phyloP scores from a whole-genome alignment of 2,329 filamentous ascomycete species.

The Fusarium subtropicale region DNA sequence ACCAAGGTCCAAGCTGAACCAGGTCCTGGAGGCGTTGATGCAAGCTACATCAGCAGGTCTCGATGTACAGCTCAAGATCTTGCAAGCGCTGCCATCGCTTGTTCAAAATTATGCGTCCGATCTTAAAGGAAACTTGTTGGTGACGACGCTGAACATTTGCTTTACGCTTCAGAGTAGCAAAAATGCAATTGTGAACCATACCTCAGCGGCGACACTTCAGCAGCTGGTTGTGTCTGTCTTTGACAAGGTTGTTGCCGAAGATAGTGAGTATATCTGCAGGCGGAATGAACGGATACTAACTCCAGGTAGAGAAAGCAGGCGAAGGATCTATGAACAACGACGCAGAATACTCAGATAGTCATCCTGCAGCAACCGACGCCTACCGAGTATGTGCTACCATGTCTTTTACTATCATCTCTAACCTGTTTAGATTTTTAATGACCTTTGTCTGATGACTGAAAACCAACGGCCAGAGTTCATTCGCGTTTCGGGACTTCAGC shows the following conservation, averaged over 20 bases:
- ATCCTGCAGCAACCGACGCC: slow-evolving; percentile 84
- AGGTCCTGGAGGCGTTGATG: slow-evolving; percentile 87
- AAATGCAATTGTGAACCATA: slow-evolving; percentile 93
- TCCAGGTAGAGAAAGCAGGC: slow-evolving; percentile 54
- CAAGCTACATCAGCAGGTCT: slow-evolving; percentile 83
- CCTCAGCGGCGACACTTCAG: slow-evolving; percentile 94
- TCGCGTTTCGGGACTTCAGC: slow-evolving; percentile 79
- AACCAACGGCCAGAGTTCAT: slow-evolving; percentile 86
- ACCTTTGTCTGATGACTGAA: slow-evolving; percentile 88
- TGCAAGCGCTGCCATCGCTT: slow-evolving; percentile 89
- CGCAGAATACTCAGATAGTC: slow-evolving; percentile 72
- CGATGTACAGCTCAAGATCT: slow-evolving; percentile 94
- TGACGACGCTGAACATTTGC: slow-evolving; percentile 88
- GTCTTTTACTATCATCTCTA: slow-evolving; percentile 4
- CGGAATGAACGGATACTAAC: slow-evolving; percentile 27
- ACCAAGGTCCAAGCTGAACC: slow-evolving; percentile 81
- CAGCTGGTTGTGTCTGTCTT: slow-evolving; percentile 93
- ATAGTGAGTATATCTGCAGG: slow-evolving; percentile 66
- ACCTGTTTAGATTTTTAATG: slow-evolving; percentile 78
- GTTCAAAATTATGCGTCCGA: slow-evolving; percentile 90
- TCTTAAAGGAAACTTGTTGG: slow-evolving; percentile 82
- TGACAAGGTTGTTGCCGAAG: slow-evolving; percentile 87
- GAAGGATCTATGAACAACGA: slow-evolving; percentile 70
- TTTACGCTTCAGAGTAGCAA: slow-evolving; percentile 92
- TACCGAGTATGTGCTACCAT: slow-evolving; percentile 67